Evolutionary conservation across 768 basidiomycete genomes (phyloP), one percentile per base, ranked within the genome.

Genomic region (Calvatia gigantea): DNA sequence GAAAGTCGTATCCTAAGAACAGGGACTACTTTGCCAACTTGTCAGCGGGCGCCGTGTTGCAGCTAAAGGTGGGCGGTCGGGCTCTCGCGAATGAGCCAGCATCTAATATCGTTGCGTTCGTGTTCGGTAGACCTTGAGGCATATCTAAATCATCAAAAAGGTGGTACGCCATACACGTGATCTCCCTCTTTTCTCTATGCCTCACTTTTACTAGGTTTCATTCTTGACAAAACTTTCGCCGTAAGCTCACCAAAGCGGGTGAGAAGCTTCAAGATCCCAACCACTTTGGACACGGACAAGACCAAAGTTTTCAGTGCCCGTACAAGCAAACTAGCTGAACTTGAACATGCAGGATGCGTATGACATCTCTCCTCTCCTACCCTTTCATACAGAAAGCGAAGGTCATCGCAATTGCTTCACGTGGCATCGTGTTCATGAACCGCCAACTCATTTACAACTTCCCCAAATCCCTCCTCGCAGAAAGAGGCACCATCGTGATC

Each of bases 231-330:
- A 76, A 80, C 83, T 7, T 95, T 98, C 54, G 91, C 91, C 9
- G 88, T 89, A 19, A 96, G 95, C 75, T 94, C 91, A 28, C 94
- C 96, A 4, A 98, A 98, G 71, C 84, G 92, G 37, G 77, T 98
- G 64, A 91, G 97, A 67, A 95, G 95, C 62, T 95, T 83, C 19
- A 98, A 92, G 70, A 98, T 98, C 60, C 74, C 98, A 58, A 95
- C 98, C 58, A 94, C 96, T 3, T 98, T 98, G 97, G 97, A 99
- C 73, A 99, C 97, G 25, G 97, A 99, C 75, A 99, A 99, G 72
- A 96, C 98, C 78, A 99, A 99, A 75, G 89, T 99, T 58, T 99
- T 99, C 59, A 97, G 97, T 41, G 96, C 97, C 0, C 82, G 94
- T 43, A 96, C 97, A 2, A 91, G 95, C 50, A 98, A 99, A 74